Base-by-base conservation (phyloP, 805 yeast genomes). In the Barnettozyma salicaria region DNA sequence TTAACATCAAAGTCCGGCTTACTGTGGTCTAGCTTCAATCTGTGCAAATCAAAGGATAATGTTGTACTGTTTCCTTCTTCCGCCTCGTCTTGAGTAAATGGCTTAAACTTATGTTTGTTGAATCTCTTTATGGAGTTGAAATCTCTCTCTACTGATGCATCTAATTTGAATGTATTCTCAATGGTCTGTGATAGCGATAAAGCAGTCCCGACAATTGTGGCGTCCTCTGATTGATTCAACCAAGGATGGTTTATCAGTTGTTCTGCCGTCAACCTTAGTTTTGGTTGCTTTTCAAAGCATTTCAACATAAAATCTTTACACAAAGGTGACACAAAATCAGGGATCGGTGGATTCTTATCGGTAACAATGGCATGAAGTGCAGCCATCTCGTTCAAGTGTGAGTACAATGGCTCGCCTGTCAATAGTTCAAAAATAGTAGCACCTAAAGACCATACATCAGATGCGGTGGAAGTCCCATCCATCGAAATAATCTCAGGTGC, bases 371-470 rank as follows among this genome's bases (percentile, higher is more conserved):
- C 88, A 61, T 82, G 94, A 40, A 86, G 64, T 0, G 92, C 86
- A 1, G 86, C 81, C 78, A 84, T 78, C 8, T 82, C 80, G 40
- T 78, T 77, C 35, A 78, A 63, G 30, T 85, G 78, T 43, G 80
- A 80, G 51, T 86, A 87, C 0, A 97, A 96, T 0, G 98, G 97
- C 34, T 76, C 70, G 0, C 87, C 95, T 0, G 95, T 81, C 35
- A 86, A 64, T 28, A 92, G 65, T 57, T 92, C 98, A 3, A 90
- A 75, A 4, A 89, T 74, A 0, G 97, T 90, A n/a, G 97, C 94
- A 3, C 97, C 98, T 19, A 92, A 60, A 7, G 95, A 84, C 97
- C 92, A 84, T 20, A 84, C 75, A 61, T 92, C 98, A 3, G 95
- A 85, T 2, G 94, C 82, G 0, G 90, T 76, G 8, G 94, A 80